Conservation (phyloP, 768 basidiomycete genomes). For the Amanita jacksonii region DNA sequence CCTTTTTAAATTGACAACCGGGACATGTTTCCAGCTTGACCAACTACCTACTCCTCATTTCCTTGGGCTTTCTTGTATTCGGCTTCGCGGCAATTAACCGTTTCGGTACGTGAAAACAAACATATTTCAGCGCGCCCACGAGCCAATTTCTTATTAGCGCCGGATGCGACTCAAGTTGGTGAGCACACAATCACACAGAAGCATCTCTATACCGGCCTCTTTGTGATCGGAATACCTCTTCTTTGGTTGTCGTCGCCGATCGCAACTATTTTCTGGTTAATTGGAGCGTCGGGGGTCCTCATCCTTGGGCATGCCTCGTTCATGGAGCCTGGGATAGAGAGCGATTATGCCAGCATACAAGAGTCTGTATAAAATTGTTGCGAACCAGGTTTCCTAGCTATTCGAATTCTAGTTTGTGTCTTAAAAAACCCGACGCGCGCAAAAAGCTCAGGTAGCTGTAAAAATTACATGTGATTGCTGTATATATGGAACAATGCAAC, state of each 20-base stretch:
- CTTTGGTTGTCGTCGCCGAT: constrained; percentile 73
- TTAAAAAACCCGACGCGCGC: too few species aligned
- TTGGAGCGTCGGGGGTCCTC: constrained; percentile 77
- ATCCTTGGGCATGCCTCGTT: constrained; percentile 82
- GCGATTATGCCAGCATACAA: constrained; percentile 79
- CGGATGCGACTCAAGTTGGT: constrained; percentile 80
- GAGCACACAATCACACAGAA: constrained; percentile 82
- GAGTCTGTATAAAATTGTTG: constrained; percentile 39
- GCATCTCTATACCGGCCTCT: constrained; percentile 77
- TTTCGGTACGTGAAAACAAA: constrained; percentile 51
- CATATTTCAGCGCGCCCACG: neutral
- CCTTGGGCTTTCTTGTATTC: constrained; percentile 81
- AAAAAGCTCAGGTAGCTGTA: too few species aligned
- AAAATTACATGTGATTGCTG: constrained; percentile 1
- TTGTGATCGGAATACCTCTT: constrained; percentile 86
- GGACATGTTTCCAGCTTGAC: constrained; percentile 48
- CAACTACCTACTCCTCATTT: constrained; percentile 73
- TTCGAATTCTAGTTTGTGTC: neutral
- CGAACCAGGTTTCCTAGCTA: neutral
- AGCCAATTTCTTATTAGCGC: constrained; percentile 33
- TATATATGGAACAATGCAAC: constrained; percentile 6
- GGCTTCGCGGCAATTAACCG: constrained; percentile 86
- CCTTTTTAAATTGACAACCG: neutral
- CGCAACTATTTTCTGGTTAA: constrained; percentile 88
- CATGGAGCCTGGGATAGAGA: constrained; percentile 93